Base-by-base conservation (phyloP, 768 basidiomycete genomes). In the Pleurotus platypus region DNA sequence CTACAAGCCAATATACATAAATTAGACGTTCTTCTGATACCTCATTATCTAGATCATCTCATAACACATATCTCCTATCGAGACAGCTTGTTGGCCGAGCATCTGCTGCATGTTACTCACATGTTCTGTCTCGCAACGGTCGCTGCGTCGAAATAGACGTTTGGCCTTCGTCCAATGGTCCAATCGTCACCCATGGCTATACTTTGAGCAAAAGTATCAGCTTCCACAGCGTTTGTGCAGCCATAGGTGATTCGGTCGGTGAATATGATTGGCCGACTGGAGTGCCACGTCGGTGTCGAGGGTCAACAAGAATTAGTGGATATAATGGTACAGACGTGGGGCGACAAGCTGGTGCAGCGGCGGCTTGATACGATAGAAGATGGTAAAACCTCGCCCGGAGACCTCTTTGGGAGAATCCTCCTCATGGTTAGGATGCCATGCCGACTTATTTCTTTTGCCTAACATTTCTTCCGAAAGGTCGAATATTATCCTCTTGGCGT, bases 111-210 rank as follows among this genome's bases (percentile, higher is more conserved):
- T 78, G 75, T 0, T 88, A 88, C 61, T 78, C 72, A 2, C 77
- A 83, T 58, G 82, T 86, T 26, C 68, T 86, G 15, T 70, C 68
- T 30, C 74, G 78, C 4, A 71, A 75, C 48, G 80, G 77, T 7
- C 77, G 83, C 16, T 85, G 84, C 61, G 80, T 86, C 71, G 85
- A 88, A 63, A 83, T 87, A 49, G 85, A 88, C 60, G 84, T 85
- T 6, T 88, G 86, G 85, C 75, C 81, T 4, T 78, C 79, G 0
- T 69, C 73, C 5, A 72, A 76, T 40, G 82, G 83, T 0, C 74
- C 79, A 11, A 68, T 83, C 49, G 83, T 86, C 30, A 86, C 81
- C 0, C 85, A 86, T 60, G 85, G 85, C 1, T 73, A 81, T 61
- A 86, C 85, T 1, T 72, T 85, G 57, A 81, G 76, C 60, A 75